A percentile compares a stretch with the other conserved stretches of the same genome.
Evolutionary conservation across 306 rosid species (phyloP).

Genomic region (Inga leiocalycina): DNA sequence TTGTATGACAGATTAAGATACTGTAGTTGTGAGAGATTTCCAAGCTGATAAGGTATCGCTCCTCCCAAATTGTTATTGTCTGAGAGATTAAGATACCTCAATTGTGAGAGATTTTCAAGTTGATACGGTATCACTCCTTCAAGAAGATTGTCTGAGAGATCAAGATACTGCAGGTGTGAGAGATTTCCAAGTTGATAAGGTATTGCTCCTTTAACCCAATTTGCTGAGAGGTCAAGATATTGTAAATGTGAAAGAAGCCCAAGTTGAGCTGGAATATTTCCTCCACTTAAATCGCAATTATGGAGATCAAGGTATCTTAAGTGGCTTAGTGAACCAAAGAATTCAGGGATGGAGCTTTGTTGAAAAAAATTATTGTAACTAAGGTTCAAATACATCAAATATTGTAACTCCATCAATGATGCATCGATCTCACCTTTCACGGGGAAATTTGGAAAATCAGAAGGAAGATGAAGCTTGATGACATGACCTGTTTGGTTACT

Average conservation of each 20-base stretch:
- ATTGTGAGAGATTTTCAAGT: background rate
- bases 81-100: background rate
- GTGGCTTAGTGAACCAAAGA: background rate
- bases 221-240: background rate
- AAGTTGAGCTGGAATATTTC: background rate
- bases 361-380: background rate
- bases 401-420: background rate
- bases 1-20: background rate
- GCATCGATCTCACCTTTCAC: background rate
- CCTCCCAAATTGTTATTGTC: rapidly evolving
- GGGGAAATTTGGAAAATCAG: background rate
- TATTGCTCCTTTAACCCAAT: background rate
- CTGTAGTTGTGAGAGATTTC: background rate
- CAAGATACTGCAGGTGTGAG: no score
- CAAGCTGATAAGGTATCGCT: background rate
- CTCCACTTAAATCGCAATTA: rapidly evolving
- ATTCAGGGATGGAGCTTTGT: background rate
- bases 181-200: no score
- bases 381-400: background rate
- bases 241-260: background rate
- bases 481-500: background rate
- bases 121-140: background rate
- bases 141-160: no score
- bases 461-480: background rate
- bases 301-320: background rate